Evolutionary conservation across 106 monocot genomes (phyloP).

Genomic region (Agapanthus africanus): DNA sequence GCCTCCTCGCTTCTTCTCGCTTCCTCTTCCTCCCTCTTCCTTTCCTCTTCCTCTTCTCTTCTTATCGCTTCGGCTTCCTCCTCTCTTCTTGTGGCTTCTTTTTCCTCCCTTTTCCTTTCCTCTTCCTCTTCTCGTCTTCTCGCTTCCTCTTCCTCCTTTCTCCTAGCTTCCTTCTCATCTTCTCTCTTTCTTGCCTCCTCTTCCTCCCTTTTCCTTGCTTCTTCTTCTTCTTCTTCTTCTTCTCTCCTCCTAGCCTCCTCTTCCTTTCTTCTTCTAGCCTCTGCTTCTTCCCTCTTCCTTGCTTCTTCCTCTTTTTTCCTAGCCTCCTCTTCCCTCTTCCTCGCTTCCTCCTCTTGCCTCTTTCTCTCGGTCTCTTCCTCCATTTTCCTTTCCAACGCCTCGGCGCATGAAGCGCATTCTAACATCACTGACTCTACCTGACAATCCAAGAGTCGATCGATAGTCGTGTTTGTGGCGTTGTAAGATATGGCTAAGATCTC

Average conservation of each 20-base stretch:
- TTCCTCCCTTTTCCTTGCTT: neutral
- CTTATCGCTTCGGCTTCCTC: neutral
- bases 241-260: constrained; percentile 8
- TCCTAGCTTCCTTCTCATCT: neutral
- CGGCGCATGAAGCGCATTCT: constrained; percentile 52
- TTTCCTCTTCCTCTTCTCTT: neutral
- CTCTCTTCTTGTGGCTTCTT: neutral
- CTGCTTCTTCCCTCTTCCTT: neutral
- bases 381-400: constrained; percentile 35
- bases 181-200: neutral
- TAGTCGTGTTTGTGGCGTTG: constrained; percentile 23
- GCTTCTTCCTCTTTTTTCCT: neutral
- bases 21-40: neutral
- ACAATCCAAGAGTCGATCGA: constrained; percentile 24
- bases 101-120: neutral
- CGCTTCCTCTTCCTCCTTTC: neutral
- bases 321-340: constrained; percentile 4
- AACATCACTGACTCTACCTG: constrained; percentile 40
- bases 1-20: neutral
- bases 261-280: constrained; percentile 4
- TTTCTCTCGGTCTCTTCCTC: constrained; percentile 17
- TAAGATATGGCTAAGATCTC: constrained; percentile 40
- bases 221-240: constrained; percentile 6
- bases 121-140: neutral
- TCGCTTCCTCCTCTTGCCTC: constrained; percentile 12